Evolutionary conservation across 2,329 filamentous ascomycete genomes (phyloP).

Genomic region (Periconia sp.): DNA sequence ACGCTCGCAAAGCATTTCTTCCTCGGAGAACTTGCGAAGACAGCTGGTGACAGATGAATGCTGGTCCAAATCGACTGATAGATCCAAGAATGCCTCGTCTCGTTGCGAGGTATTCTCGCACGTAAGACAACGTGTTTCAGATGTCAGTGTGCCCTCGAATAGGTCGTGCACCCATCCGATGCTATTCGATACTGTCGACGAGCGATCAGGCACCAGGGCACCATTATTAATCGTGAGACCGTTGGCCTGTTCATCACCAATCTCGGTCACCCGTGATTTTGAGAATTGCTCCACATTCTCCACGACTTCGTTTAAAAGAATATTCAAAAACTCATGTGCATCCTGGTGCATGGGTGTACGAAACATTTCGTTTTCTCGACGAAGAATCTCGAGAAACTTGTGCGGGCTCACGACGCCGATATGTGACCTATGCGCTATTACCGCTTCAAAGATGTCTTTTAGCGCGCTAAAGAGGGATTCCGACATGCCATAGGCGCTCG

Average conservation of each 20-base stretch:
- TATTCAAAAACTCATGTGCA: conserved; percentile 94
- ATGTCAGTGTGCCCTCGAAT: conserved; percentile 92
- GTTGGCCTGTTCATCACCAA: conserved; percentile 33
- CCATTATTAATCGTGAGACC: conserved; percentile 23
- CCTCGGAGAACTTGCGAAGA: conserved; percentile 92
- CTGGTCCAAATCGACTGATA: conserved; percentile 94
- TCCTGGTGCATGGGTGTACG: conserved; percentile 97
- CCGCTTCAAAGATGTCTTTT: conserved; percentile 93
- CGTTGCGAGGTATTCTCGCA: conserved; percentile 95
- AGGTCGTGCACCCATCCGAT: conserved; percentile 91
- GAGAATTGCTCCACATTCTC: conserved; percentile 91
- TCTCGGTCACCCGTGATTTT: conserved; percentile 60
- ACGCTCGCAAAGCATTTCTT: conserved; percentile 95
- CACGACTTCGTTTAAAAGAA: conserved; percentile 95
- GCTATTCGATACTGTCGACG: conserved; percentile 34
- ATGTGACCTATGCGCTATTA: conserved; percentile 80
- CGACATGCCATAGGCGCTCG: conserved; percentile 84
- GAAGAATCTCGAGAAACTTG: conserved; percentile 91
- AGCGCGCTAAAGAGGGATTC: conserved; percentile 93
- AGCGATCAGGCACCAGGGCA: conserved; percentile 24
- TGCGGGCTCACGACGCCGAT: conserved; percentile 92
- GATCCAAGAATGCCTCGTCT: conserved; percentile 93
- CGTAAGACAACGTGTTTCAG: conserved; percentile 93
- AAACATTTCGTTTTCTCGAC: conserved; percentile 96
- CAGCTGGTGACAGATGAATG: conserved; percentile 97